phyloP scores from a whole-genome alignment of 768 basidiomycete genomes.

The Ephemerocybe angulata region DNA sequence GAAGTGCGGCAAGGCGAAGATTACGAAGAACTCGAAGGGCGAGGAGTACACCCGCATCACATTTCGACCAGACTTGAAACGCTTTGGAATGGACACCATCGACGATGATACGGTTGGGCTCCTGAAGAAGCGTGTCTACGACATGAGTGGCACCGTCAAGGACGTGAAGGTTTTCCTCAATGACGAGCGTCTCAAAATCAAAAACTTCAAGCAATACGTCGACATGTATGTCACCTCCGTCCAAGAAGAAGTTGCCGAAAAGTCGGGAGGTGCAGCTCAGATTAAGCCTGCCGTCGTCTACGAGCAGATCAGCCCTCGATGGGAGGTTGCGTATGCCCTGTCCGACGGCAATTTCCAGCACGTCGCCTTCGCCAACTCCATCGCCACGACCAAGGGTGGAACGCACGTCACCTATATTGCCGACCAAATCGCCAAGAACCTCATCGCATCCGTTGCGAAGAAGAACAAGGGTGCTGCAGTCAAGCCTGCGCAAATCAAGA shows the following conservation, averaged over 20 bases:
- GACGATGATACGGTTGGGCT: slow-evolving; percentile 89
- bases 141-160: slow-evolving; percentile 93
- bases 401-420: slow-evolving; percentile 84
- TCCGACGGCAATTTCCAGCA: slow-evolving; percentile 92
- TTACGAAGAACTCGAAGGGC: slow-evolving; percentile 81
- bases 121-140: slow-evolving; percentile 91
- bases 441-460: slow-evolving; percentile 82
- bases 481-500: slow-evolving; percentile 91
- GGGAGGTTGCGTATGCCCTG: slow-evolving; percentile 94
- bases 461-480: slow-evolving; percentile 97
- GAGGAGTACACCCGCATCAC: slow-evolving; percentile 93
- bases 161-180: slow-evolving; percentile 93
- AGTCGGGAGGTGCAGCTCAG: slow-evolving; percentile 75
- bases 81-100: slow-evolving; percentile 89
- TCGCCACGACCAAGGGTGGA: slow-evolving; percentile 94
- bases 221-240: slow-evolving; percentile 86
- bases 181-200: slow-evolving; percentile 87
- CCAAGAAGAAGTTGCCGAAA: slow-evolving; percentile 62
- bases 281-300: slow-evolving; percentile 77
- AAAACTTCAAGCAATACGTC: slow-evolving; percentile 95
- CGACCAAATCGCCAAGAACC: slow-evolving; percentile 84
- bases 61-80: slow-evolving; percentile 86
- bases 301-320: slow-evolving; percentile 75
- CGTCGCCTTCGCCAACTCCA: slow-evolving; percentile 97
- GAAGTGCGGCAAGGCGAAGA: slow-evolving; percentile 83